Evolutionary conservation across 2,329 filamentous ascomycete species (phyloP).

Genomic region (Xylariales sp.): DNA sequence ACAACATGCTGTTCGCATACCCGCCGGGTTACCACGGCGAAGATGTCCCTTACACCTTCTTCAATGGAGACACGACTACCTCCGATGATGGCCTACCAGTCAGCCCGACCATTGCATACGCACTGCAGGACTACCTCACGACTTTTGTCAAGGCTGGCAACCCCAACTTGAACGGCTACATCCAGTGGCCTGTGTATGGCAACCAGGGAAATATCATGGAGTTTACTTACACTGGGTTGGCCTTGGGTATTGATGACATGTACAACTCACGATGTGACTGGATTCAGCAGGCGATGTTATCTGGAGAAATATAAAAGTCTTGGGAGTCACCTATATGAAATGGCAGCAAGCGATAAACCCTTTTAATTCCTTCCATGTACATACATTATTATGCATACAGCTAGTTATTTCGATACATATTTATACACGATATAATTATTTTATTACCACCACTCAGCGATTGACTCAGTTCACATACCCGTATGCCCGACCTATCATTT

Average conservation of each 20-base stretch:
- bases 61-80: constrained; percentile 29
- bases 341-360: too few species aligned
- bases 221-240: constrained; percentile 12
- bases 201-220: constrained; percentile 11
- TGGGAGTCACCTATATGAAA: too few species aligned
- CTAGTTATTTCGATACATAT: too few species aligned
- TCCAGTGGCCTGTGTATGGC: constrained; percentile 19
- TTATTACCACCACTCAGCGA: too few species aligned
- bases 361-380: too few species aligned
- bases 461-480: too few species aligned
- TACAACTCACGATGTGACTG: constrained; percentile 27
- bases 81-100: constrained; percentile 18
- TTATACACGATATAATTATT: too few species aligned
- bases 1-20: constrained; percentile 48
- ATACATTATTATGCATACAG: too few species aligned
- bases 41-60: constrained; percentile 50
- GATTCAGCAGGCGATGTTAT: constrained; percentile 27
- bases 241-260: constrained; percentile 15
- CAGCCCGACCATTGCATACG: constrained; percentile 23
- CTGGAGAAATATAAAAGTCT: too few species aligned
- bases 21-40: constrained; percentile 48
- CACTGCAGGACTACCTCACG: constrained; percentile 30
- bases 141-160: constrained; percentile 25
- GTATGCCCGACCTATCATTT: too few species aligned
- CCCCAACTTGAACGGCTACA: constrained; percentile 17